Percentiles rank a stretch among this genome's conserved stretches.
These are phyloP conservation scores for Aureobasidium sp. DNA, from an alignment of 2,329 filamentous ascomycete genomes.

Conservation along the genomic window DNA sequence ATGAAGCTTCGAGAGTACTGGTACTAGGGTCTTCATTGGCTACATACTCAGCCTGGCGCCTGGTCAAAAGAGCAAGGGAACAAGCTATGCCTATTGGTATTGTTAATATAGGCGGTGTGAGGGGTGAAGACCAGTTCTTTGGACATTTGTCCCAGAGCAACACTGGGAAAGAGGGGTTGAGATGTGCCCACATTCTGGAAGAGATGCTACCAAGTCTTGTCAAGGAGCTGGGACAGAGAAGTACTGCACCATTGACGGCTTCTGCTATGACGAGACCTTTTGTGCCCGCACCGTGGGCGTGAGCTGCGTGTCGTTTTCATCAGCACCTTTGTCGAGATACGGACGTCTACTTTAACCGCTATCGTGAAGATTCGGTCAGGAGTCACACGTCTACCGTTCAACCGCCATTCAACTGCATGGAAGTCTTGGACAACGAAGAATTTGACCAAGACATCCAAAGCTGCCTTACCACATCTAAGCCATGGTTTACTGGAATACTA, in stretches of 20 bases:
- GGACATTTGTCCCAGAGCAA: conserved; percentile 43
- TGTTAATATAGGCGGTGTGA: conserved; percentile 77
- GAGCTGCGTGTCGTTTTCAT: neutral
- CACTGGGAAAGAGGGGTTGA: conserved; percentile 32
- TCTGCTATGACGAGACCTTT: neutral
- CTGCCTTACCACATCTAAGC: no score
- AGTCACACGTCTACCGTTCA: neutral
- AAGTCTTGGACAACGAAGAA: neutral
- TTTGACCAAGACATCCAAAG: no score
- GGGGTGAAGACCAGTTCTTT: conserved; percentile 71
- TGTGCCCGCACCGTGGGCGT: conserved; percentile 11
- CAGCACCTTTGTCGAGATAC: no score
- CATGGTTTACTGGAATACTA: no score
- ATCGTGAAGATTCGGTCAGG: neutral
- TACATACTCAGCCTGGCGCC: conserved; percentile 89
- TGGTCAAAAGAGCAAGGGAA: conserved; percentile 77
- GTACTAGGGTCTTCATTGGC: conserved; percentile 85
- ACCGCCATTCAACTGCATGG: neutral
- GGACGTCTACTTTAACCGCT: no score
- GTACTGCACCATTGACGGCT: neutral
- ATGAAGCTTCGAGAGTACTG: conserved; percentile 66
- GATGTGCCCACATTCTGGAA: conserved; percentile 36
- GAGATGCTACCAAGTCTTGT: conserved; percentile 32
- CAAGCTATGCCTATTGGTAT: conserved; percentile 79
- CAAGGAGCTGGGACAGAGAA: conserved; percentile 18